Evolutionary conservation across 2,329 filamentous ascomycete genomes (phyloP), one percentile per base, ranked within the genome.

Genomic region (Cryoendolithus antarcticus): DNA sequence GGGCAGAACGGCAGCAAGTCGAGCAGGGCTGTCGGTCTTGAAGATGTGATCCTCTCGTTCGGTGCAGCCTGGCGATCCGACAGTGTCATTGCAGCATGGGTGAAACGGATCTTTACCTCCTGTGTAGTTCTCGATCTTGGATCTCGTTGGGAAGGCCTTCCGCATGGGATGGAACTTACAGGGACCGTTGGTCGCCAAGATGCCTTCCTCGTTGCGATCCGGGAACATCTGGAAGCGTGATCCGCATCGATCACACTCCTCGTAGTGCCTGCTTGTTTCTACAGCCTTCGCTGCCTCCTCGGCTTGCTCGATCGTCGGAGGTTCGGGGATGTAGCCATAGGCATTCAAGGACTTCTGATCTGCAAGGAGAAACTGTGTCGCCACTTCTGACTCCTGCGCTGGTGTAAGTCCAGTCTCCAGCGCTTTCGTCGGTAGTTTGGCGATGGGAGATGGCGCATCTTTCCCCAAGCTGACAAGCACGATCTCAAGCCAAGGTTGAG

Each of bases 191-290:
- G 78, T 81, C 0, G 83, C 74, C 10, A 94, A 71, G 2, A 82
- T 80, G 34, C 93, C 91, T 49, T 79, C 72, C 42, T 79, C 74
- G 39, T 86, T 75, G 32, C 89, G 77, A 3, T 86, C 85, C 0
- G 88, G 86, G 48, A 93, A 96, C 3, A 94, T 85, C 54, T 94
- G 85, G 54, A 98, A 98, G 13, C 89, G 78, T 28, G 77, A 77
- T 32, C 71, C 71, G 61, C 91, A 98, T 12, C 91, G 80, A 53
- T 94, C 88, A 53, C 91, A 98, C 36, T 77, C 71, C 62, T 98
- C 91, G 71, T 80, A 94, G 35, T 84, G 84, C 38, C 76, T 72
- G 9, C 81, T 74, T 6, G 76, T 69, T 35, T 74, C 66, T 0
- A 85, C 69, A 0, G 78, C 85, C 32, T 72, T 69, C 28, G 67